Conservation (phyloP, 805 yeast genomes). For the Priceomyces haplophilus region DNA sequence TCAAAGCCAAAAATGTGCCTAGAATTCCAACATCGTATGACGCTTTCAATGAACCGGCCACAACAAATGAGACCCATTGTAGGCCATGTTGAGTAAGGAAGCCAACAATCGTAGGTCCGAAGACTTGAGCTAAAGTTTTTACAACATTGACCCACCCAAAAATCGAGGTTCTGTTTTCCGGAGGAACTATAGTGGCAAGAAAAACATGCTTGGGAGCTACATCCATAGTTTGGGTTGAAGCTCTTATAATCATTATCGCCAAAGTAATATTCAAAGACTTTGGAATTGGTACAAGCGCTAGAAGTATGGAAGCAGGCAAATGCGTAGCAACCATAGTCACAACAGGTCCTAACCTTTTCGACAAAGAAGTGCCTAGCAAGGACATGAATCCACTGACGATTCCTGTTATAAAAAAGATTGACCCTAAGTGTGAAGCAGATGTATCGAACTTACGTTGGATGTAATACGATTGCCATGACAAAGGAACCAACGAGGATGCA, state of each 20-base stretch:
- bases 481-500: slow-evolving; percentile 43
- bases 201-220: slow-evolving; percentile 48
- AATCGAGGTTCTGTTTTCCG: slow-evolving; percentile 41
- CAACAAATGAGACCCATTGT: slow-evolving; percentile 42
- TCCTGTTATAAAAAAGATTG: slow-evolving; percentile 38
- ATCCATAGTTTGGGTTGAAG: slow-evolving; percentile 46
- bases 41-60: slow-evolving; percentile 39
- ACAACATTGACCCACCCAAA: slow-evolving; percentile 45
- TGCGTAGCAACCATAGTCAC: slow-evolving; percentile 45
- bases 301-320: slow-evolving; percentile 40
- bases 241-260: slow-evolving; percentile 30
- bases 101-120: slow-evolving; percentile 45
- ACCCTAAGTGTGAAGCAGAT: slow-evolving; percentile 35
- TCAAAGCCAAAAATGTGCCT: slow-evolving; percentile 23
- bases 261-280: slow-evolving; percentile 27
- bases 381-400: slow-evolving; percentile 38
- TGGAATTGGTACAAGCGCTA: slow-evolving; percentile 40
- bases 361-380: slow-evolving; percentile 40
- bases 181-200: slow-evolving; percentile 39
- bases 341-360: slow-evolving; percentile 44
- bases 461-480: slow-evolving; percentile 47
- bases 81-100: slow-evolving; percentile 29
- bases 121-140: slow-evolving; percentile 38
- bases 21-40: slow-evolving; percentile 41
- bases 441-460: slow-evolving; percentile 35